phyloP scores from a whole-genome alignment of 2,329 filamentous ascomycete species.

The Elsinoe perseae region DNA sequence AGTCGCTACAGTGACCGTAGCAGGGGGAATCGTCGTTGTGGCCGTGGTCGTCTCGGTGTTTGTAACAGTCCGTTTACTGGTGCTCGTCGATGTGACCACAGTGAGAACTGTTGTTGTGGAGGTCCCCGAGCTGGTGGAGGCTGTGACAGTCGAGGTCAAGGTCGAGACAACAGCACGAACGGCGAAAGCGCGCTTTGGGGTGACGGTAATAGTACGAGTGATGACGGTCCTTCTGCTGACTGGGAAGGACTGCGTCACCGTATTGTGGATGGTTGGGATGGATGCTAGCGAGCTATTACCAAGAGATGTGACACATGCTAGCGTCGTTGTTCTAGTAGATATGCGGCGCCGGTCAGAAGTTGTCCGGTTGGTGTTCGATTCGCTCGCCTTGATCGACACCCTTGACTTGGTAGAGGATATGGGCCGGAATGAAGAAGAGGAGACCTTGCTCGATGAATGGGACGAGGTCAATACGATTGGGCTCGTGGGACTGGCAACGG shows the following conservation, averaged over 20 bases:
- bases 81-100: not conserved
- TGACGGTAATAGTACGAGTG: not conserved
- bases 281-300: conserved; percentile 1
- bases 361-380: not conserved
- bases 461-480: not conserved
- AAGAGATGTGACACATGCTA: not conserved
- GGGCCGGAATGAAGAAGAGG: too few species aligned
- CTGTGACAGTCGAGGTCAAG: conserved; percentile 1
- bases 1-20: not conserved
- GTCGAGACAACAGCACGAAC: not conserved
- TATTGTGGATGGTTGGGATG: conserved; percentile 1
- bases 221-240: not conserved
- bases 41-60: not conserved
- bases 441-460: not conserved
- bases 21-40: not conserved
- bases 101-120: not conserved
- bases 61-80: not conserved
- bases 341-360: not conserved
- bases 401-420: too few species aligned
- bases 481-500: not conserved
- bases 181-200: not conserved
- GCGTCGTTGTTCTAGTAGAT: not conserved
- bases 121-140: not conserved
- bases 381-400: too few species aligned
- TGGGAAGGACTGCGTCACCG: conserved; percentile 3